Evolutionary conservation across 441 rosid species (phyloP), one percentile per base, ranked within the genome.

Genomic region (Erodium chrysanthum): DNA sequence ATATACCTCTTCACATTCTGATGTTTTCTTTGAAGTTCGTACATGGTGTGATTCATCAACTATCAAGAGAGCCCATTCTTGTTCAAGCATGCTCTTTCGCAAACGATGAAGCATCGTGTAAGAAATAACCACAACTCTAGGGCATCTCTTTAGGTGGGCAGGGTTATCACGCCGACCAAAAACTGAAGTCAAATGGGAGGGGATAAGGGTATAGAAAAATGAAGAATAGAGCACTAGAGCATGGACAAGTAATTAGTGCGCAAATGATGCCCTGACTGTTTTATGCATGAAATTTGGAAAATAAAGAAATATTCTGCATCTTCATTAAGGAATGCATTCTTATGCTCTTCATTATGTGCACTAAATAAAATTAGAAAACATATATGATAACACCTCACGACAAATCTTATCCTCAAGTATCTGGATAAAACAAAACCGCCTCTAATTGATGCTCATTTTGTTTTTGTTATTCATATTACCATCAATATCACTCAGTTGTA

Each of bases 11-110:
- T 79, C 76, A 5, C 94, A 70, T 71, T 90, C 97, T 61, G 87
- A 74, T 70, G 71, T 78, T 68, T 80, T 85, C 29, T 25, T 25
- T 25, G 97, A 87, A 74, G 91, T 87, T 10, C 97, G 88, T 44
- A 90, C 66, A 77, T 90, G 96, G 75, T 93, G 98, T 73, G 98
- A 93, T 80, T 93, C 98, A 77, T 93, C 98, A 74, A 89, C 84
- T 68, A 93, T 86, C 83, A 93, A 67, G 72, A 88, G 70, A 78
- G 92, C 88, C 98, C 98, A 90, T 68, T 87, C 92, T 74, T 64
- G 86, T 72, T 78, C 88, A 50, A 84, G 84, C 88, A 90, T 86
- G 76, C 81, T 86, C 78, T 79, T 87, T 66, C 80, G 75, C 70
- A 93, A 81, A 78, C 70, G 91, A 70, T 81, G 84, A 77, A 93